Evolutionary conservation across 805 yeast species (phyloP).

Genomic region (Maudiozyma pseudohumilis): DNA sequence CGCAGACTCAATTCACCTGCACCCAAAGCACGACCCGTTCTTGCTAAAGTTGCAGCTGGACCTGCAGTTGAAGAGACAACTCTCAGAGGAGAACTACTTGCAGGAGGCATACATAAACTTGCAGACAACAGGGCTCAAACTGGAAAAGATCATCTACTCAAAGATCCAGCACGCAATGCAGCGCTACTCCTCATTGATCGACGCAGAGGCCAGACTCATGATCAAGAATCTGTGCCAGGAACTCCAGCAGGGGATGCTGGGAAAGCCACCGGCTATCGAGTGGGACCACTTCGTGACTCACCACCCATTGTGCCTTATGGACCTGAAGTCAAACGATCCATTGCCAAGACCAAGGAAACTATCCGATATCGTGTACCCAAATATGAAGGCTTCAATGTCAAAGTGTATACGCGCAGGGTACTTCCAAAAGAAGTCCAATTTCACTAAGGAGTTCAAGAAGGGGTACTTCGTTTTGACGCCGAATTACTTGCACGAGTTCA

Average conservation of each 20-base stretch:
- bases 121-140: slow-evolving; percentile 54
- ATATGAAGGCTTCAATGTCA: slow-evolving; percentile 40
- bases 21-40: slow-evolving; percentile 49
- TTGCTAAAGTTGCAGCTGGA: slow-evolving; percentile 51
- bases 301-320: slow-evolving; percentile 33
- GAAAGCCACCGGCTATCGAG: slow-evolving; percentile 51
- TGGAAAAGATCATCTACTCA: slow-evolving; percentile 51
- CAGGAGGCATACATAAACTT: slow-evolving; percentile 57
- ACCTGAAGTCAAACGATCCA: slow-evolving; percentile 31
- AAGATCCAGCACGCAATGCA: slow-evolving; percentile 52
- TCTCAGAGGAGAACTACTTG: slow-evolving; percentile 51
- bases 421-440: slow-evolving; percentile 50
- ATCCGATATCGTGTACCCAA: slow-evolving; percentile 45
- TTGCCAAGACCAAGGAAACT: slow-evolving; percentile 38
- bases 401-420: slow-evolving; percentile 51
- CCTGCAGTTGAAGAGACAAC: slow-evolving; percentile 53
- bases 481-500: slow-evolving; percentile 59
- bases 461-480: slow-evolving; percentile 62
- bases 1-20: slow-evolving; percentile 23
- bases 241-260: slow-evolving; percentile 36
- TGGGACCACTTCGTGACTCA: slow-evolving; percentile 58
- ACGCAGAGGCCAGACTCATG: slow-evolving; percentile 43
- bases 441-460: slow-evolving; percentile 51
- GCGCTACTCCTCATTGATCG: slow-evolving; percentile 41
- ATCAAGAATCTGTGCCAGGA: slow-evolving; percentile 42